Percentiles rank a stretch among this genome's conserved stretches.
Conservation (phyloP, 805 yeast species). For the Ogataea nonfermentans region DNA sequence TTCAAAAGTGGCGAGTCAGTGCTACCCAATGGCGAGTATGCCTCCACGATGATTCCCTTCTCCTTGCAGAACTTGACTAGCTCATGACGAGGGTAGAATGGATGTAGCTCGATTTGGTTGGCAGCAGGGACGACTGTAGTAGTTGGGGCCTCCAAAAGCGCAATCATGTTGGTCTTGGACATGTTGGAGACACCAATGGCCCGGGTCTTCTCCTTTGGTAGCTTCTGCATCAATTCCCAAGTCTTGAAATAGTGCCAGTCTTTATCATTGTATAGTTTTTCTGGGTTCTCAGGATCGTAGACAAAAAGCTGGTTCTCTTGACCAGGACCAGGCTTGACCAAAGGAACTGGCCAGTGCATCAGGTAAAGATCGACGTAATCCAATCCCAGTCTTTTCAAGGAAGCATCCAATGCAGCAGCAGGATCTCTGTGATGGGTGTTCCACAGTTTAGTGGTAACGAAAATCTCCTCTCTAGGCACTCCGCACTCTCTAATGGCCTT, state of each 20-base stretch:
- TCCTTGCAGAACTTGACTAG: conserved; percentile 50
- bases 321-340: conserved; percentile 37
- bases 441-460: conserved; percentile 73
- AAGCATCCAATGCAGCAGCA: conserved; percentile 50
- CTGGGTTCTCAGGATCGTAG: conserved; percentile 18
- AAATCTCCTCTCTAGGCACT: conserved; percentile 61
- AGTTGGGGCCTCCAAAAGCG: conserved; percentile 46
- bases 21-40: conserved; percentile 78
- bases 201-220: conserved; percentile 49
- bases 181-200: conserved; percentile 80
- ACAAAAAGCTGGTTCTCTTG: conserved; percentile 30
- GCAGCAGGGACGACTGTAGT: conserved; percentile 58
- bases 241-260: conserved; percentile 49
- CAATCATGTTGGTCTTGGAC: conserved; percentile 50
- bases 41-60: conserved; percentile 59
- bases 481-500: conserved; percentile 54
- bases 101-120: conserved; percentile 15
- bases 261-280: conserved; percentile 28
- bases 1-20: conserved; percentile 50
- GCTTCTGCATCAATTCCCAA: conserved; percentile 60
- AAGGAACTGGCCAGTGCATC: conserved; percentile 79
- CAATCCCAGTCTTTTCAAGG: conserved; percentile 60
- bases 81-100: conserved; percentile 43
- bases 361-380: conserved; percentile 78
- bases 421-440: conserved; percentile 49